These are phyloP conservation scores for Malbranchea zuffiana DNA, from an alignment of 2,329 filamentous ascomycete species.

Conservation along the genomic window DNA sequence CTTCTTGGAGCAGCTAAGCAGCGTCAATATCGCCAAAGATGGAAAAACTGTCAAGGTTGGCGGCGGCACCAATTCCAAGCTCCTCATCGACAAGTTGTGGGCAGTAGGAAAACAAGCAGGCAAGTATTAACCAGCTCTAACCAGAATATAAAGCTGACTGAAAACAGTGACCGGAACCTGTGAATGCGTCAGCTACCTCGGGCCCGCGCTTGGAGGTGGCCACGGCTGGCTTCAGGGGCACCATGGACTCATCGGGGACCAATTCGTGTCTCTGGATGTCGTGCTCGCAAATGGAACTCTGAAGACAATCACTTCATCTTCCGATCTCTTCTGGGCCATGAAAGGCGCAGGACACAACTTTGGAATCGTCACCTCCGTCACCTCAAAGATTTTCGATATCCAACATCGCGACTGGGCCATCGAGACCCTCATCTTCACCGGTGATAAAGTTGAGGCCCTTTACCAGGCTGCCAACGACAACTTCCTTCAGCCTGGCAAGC, in stretches of 20 bases:
- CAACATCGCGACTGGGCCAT: slow-evolving; percentile 29
- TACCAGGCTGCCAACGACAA: slow-evolving; percentile 40
- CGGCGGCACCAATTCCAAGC: slow-evolving; percentile 40
- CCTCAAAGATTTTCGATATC: slow-evolving; percentile 39
- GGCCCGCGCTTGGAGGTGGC: slow-evolving; percentile 47
- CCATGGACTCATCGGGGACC: slow-evolving; percentile 44
- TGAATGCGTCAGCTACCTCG: slow-evolving; percentile 41
- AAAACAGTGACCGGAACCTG: slow-evolving; percentile 40
- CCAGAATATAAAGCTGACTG: slow-evolving; percentile 2
- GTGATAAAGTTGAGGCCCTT: slow-evolving; percentile 41
- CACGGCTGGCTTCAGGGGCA: slow-evolving; percentile 46
- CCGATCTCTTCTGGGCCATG: slow-evolving; percentile 48
- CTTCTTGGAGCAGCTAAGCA: slow-evolving; percentile 36
- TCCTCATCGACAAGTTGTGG: slow-evolving; percentile 41
- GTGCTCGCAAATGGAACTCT: slow-evolving; percentile 42
- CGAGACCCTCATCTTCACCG: slow-evolving; percentile 36
- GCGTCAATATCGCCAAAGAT: slow-evolving; percentile 34
- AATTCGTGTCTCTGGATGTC: slow-evolving; percentile 42
- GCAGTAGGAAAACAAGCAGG: slow-evolving; percentile 42
- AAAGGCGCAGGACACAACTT: slow-evolving; percentile 50
- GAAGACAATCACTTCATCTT: slow-evolving; percentile 28
- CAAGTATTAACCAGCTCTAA: slow-evolving; percentile 15
- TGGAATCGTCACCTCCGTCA: slow-evolving; percentile 44
- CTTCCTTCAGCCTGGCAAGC: slow-evolving; percentile 34
- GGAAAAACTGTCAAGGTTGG: slow-evolving; percentile 39